Percentiles rank a stretch among this genome's conserved stretches.
These are phyloP conservation scores for Sideroxylon spinosum DNA, from an alignment of 179 eudicot species.

Conservation along the genomic window DNA sequence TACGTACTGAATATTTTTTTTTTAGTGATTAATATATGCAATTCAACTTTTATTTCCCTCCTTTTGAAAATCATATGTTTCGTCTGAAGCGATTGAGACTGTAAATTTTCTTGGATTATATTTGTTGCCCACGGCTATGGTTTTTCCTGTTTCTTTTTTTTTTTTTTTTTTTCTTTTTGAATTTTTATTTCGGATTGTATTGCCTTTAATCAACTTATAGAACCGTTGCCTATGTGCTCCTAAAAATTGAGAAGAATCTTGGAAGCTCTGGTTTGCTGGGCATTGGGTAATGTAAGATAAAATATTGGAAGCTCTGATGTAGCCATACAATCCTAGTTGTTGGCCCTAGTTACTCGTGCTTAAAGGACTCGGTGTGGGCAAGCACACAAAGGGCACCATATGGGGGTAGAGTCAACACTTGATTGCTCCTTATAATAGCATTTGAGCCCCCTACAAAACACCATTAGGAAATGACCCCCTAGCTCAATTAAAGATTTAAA, in stretches of 20 bases:
- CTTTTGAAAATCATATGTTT: no score
- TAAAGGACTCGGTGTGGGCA: no score
- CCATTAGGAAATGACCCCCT: no score
- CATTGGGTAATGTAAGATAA: not conserved
- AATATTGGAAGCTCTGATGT: not conserved
- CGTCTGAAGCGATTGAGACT: no score
- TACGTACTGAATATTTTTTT: conserved; percentile 15
- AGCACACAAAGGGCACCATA: no score
- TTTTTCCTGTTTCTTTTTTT: not conserved
- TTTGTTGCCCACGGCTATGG: not conserved
- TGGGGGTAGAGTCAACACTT: no score
- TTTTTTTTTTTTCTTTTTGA: no score
- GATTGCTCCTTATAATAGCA: no score
- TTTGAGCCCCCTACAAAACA: no score
- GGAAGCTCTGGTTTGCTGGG: not conserved
- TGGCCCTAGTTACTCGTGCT: no score
- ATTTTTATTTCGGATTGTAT: not conserved
- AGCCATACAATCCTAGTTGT: no score
- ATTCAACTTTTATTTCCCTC: not conserved
- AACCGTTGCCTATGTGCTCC: not conserved
- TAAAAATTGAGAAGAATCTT: not conserved
- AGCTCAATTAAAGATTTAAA: no score
- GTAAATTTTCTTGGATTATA: not conserved
- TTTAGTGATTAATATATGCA: not conserved
- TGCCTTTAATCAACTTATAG: not conserved